These are phyloP conservation scores for Paspalum vaginatum DNA, from an alignment of 176 grass and related monocot species.

Conservation along the genomic window DNA sequence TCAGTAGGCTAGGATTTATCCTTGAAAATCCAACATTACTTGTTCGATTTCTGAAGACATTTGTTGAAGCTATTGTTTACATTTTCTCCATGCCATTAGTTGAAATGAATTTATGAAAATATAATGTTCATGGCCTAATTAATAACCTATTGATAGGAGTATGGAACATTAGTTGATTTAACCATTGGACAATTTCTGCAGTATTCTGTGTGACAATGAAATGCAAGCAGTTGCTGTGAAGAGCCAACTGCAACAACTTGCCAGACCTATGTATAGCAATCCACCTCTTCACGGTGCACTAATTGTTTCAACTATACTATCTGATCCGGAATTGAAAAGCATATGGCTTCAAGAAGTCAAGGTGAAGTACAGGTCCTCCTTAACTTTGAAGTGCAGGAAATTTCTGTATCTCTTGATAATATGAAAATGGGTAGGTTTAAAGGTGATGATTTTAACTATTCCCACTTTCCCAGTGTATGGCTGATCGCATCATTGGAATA, in stretches of 20 bases:
- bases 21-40: conserved; percentile 1
- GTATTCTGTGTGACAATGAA: conserved; percentile 89
- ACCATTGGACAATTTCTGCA: conserved; percentile 27
- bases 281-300: conserved; percentile 84
- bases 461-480: conserved; percentile 79
- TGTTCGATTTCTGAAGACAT: conserved; percentile 3
- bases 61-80: not conserved
- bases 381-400: conserved; percentile 11
- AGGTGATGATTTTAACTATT: not conserved
- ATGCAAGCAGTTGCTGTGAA: conserved; percentile 81
- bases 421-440: not conserved
- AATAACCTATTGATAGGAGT: not conserved
- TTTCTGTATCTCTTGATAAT: not conserved
- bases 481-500: conserved; percentile 95
- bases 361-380: conserved; percentile 44
- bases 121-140: too few species aligned
- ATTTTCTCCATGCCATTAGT: not conserved
- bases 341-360: conserved; percentile 92
- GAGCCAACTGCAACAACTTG: conserved; percentile 94
- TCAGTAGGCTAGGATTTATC: not conserved
- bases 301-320: conserved; percentile 83
- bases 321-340: conserved; percentile 78
- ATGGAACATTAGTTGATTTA: not conserved
- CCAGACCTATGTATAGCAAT: conserved; percentile 93
- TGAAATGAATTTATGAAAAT: not conserved